Evolutionary conservation across 257 asterid genomes (phyloP).

Genomic region (Echites panduratus): DNA sequence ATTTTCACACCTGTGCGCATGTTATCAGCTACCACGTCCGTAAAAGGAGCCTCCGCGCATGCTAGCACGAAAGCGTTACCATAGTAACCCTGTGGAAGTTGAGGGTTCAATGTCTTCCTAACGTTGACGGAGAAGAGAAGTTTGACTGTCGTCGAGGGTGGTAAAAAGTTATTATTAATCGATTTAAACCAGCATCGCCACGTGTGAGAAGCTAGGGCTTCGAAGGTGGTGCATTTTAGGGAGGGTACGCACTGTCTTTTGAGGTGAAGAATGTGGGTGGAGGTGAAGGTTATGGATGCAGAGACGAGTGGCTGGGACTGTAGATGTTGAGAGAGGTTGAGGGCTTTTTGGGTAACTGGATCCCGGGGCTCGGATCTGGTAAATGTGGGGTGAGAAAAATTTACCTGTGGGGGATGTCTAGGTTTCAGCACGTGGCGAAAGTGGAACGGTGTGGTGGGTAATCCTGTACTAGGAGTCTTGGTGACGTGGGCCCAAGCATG

Average conservation of each 20-base stretch:
- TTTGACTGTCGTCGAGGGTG: slow-evolving; percentile 35
- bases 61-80: slow-evolving; percentile 79
- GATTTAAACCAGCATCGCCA: slow-evolving; percentile 86
- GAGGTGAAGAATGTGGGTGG: slow-evolving; percentile 49
- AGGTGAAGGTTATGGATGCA: slow-evolving; percentile 46
- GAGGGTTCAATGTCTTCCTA: slow-evolving; percentile 24
- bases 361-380: slow-evolving; percentile 17
- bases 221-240: slow-evolving; percentile 67
- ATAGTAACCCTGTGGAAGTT: slow-evolving; percentile 54
- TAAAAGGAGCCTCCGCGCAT: slow-evolving; percentile 55
- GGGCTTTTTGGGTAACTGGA: slow-evolving; percentile 15
- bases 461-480: slow-evolving; percentile 18
- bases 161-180: slow-evolving; percentile 20
- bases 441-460: slow-evolving; percentile 43
- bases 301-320: slow-evolving; percentile 57
- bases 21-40: slow-evolving; percentile 33
- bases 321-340: slow-evolving; percentile 35
- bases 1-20: slow-evolving; percentile 42
- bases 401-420: slow-evolving; percentile 41
- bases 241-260: slow-evolving; percentile 57
- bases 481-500: slow-evolving; percentile 80
- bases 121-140: slow-evolving; percentile 55
- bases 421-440: slow-evolving; percentile 64
- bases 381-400: slow-evolving; percentile 41
- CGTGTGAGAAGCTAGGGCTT: slow-evolving; percentile 63